phyloP scores from a whole-genome alignment of 179 eudicot species.

The Spergularia azorica region DNA sequence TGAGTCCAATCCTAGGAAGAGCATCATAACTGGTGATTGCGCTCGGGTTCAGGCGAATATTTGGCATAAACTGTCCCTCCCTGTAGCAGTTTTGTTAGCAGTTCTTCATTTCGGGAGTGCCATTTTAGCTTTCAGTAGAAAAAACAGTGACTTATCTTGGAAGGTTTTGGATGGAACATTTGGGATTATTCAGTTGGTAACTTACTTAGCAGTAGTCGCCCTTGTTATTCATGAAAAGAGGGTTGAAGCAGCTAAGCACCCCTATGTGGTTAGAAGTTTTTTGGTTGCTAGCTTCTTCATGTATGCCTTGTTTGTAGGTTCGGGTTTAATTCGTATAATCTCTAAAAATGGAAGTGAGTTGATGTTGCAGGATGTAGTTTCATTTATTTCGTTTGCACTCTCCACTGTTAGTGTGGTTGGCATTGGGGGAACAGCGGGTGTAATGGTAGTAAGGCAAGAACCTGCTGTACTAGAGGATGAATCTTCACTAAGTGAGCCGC shows the following conservation, averaged over 20 bases:
- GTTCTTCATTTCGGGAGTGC: constrained; percentile 34
- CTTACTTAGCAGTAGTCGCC: constrained; percentile 41
- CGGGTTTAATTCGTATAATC: constrained; percentile 44
- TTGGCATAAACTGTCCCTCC: constrained; percentile 54
- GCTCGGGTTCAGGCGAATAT: constrained; percentile 28
- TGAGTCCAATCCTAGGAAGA: constrained; percentile 26
- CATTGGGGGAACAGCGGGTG: constrained; percentile 59
- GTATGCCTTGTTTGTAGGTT: constrained; percentile 41
- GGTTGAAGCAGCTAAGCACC: constrained; percentile 52
- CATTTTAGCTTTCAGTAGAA: constrained; percentile 34
- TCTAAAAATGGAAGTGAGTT: constrained; percentile 24
- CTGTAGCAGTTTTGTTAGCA: constrained; percentile 36
- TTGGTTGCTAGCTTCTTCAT: constrained; percentile 50
- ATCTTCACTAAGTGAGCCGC: constrained; percentile 42
- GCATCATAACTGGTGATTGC: constrained; percentile 20
- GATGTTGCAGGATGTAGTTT: constrained; percentile 46
- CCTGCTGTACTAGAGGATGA: constrained; percentile 21
- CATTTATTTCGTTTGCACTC: constrained; percentile 39
- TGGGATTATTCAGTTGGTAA: constrained; percentile 60
- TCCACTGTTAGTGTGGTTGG: constrained; percentile 44
- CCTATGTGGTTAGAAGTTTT: constrained; percentile 46
- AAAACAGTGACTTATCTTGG: constrained; percentile 34
- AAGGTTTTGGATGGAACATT: constrained; percentile 53
- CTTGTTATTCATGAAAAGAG: constrained; percentile 56
- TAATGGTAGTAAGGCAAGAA: constrained; percentile 28